Evolutionary conservation across 2,329 filamentous ascomycete species (phyloP).

Genomic region (Gnomoniopsis smithogilvyi): DNA sequence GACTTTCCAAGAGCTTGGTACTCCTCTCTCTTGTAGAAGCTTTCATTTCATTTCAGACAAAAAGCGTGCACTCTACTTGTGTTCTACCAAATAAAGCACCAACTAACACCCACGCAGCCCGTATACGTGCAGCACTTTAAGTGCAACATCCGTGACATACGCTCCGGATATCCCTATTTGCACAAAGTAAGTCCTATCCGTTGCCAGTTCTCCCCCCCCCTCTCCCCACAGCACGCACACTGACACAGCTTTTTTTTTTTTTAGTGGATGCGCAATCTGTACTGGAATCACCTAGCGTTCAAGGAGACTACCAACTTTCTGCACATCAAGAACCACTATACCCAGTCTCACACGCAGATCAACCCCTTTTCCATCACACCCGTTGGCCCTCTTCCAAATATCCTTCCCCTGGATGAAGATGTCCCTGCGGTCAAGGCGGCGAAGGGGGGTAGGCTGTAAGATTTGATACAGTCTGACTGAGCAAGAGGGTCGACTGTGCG

Average conservation of each 20-base stretch:
- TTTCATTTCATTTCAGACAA: not conserved
- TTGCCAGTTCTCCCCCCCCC: not conserved
- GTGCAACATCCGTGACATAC: constrained; percentile 82
- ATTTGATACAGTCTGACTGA: not conserved
- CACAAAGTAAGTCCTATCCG: constrained; percentile 46
- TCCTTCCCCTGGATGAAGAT: constrained; percentile 75
- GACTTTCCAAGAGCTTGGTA: no score
- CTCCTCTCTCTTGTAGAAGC: no score
- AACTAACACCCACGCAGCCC: constrained; percentile 30
- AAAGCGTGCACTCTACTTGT: not conserved
- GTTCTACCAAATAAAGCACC: not conserved
- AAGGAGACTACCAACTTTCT: constrained; percentile 82
- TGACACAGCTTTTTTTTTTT: constrained; percentile 31
- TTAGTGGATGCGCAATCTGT: constrained; percentile 73
- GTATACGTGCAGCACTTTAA: constrained; percentile 89
- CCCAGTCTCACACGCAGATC: constrained; percentile 61
- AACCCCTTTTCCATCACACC: constrained; percentile 75
- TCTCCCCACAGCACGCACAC: not conserved
- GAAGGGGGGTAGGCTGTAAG: constrained; percentile 8
- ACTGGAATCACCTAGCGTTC: constrained; percentile 81
- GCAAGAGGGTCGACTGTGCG: not conserved
- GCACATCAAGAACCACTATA: constrained; percentile 84
- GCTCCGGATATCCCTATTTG: constrained; percentile 75
- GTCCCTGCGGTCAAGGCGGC: constrained; percentile 52
- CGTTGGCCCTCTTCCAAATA: constrained; percentile 77